Evolutionary conservation across 2,329 filamentous ascomycete species (phyloP).

Genomic region (Pseudogymnoascus sp.): DNA sequence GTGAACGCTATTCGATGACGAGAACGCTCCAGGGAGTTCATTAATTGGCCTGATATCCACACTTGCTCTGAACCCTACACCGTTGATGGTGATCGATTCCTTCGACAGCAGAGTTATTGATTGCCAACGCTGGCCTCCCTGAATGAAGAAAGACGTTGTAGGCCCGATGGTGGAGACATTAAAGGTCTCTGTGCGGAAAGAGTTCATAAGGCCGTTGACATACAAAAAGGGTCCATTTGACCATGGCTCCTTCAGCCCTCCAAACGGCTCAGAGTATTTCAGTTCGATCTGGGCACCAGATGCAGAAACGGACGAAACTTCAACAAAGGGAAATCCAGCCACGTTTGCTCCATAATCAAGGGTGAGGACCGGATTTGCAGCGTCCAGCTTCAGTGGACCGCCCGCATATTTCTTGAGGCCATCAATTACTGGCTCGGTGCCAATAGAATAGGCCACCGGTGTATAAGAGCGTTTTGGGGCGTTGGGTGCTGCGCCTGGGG

Average conservation of each 20-base stretch:
- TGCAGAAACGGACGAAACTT: constrained; percentile 21
- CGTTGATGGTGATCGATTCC: constrained; percentile 26
- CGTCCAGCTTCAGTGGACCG: background rate
- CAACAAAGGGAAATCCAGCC: constrained; percentile 30
- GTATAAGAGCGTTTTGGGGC: background rate
- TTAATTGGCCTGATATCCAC: constrained; percentile 20
- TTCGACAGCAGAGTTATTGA: constrained; percentile 31
- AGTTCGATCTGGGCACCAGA: constrained; percentile 28
- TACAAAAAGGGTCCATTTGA: constrained; percentile 30
- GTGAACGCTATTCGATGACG: constrained; percentile 25
- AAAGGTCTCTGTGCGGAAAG: constrained; percentile 33
- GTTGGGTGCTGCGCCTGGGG: background rate
- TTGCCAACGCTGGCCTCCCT: constrained; percentile 36
- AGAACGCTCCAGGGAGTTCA: constrained; percentile 27
- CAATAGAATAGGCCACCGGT: background rate
- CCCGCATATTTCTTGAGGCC: background rate
- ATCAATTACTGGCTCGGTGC: constrained; percentile 2
- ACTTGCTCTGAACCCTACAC: constrained; percentile 28
- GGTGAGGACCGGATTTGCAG: constrained; percentile 15
- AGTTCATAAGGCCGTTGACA: constrained; percentile 24
- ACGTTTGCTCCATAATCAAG: constrained; percentile 29
- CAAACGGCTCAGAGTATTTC: constrained; percentile 31
- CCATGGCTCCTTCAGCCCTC: constrained; percentile 22
- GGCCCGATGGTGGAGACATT: constrained; percentile 27
- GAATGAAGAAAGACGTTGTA: constrained; percentile 29